A percentile compares a stretch with the other conserved stretches of the same genome.
phyloP scores from a whole-genome alignment of 352 stramenopile genomes.

The Achlya hypogyna region DNA sequence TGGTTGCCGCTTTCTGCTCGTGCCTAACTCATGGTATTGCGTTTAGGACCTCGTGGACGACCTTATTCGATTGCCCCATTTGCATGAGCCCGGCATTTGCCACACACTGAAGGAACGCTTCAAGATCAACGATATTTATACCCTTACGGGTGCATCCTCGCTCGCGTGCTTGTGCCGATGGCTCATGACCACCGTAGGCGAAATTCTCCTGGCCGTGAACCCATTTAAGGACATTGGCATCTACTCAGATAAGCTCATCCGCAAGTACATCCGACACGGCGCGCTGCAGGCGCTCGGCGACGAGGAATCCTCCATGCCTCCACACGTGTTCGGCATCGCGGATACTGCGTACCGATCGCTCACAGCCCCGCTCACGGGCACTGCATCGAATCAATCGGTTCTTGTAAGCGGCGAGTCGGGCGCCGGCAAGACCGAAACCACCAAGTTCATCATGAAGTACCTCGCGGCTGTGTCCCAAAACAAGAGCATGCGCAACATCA shows the following conservation, averaged over 20 bases:
- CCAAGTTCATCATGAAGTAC: slow-evolving; percentile 95
- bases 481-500: slow-evolving; percentile 24
- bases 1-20: slow-evolving; percentile 30
- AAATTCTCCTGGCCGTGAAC: slow-evolving; percentile 82
- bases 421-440: slow-evolving; percentile 95
- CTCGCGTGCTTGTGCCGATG: neutral
- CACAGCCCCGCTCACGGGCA: slow-evolving; percentile 40
- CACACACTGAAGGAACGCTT: slow-evolving; percentile 90
- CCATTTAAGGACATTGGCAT: slow-evolving; percentile 83
- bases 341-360: slow-evolving; percentile 83
- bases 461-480: slow-evolving; percentile 84
- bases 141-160: slow-evolving; percentile 39
- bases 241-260: slow-evolving; percentile 79
- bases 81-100: slow-evolving; percentile 92
- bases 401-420: slow-evolving; percentile 89
- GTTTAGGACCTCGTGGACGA: slow-evolving; percentile 78
- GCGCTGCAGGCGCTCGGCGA: slow-evolving; percentile 58
- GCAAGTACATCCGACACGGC: slow-evolving; percentile 80
- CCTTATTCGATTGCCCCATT: slow-evolving; percentile 87
- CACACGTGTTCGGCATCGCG: slow-evolving; percentile 88
- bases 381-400: slow-evolving; percentile 82
- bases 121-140: slow-evolving; percentile 92
- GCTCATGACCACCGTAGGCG: slow-evolving; percentile 24
- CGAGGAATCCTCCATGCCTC: slow-evolving; percentile 68
- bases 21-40: slow-evolving; percentile 1